Percentiles rank a stretch among this genome's conserved stretches.
These are phyloP conservation scores for Ophiostoma sp. DNA, from an alignment of 2,329 filamentous ascomycete genomes.

Conservation along the genomic window DNA sequence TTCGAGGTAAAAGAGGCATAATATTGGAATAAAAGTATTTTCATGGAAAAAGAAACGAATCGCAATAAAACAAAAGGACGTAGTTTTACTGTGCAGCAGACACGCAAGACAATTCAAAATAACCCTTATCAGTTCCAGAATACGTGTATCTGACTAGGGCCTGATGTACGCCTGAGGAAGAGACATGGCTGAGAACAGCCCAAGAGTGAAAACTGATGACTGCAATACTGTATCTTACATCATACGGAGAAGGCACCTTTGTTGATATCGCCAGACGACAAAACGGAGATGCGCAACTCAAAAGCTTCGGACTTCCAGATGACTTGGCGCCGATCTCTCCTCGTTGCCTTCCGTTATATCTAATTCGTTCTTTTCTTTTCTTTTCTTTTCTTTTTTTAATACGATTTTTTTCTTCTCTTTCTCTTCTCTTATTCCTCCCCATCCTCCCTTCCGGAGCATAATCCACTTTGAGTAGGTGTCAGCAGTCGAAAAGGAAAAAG, in stretches of 20 bases:
- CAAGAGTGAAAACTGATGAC: too few species aligned
- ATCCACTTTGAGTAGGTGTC: slow-evolving; percentile 8
- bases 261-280: slow-evolving; percentile 5
- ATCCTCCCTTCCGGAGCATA: slow-evolving; percentile 9
- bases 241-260: not conserved
- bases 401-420: not conserved
- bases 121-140: slow-evolving; percentile 1
- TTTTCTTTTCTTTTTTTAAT: slow-evolving; percentile 7
- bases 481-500: slow-evolving; percentile 12
- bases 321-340: not conserved
- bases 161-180: not conserved
- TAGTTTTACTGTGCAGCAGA: not conserved
- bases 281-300: not conserved
- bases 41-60: not conserved
- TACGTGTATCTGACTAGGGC: slow-evolving; percentile 1
- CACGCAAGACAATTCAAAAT: not conserved
- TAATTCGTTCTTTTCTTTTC: not conserved
- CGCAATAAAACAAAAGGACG: not conserved
- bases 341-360: not conserved
- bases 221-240: too few species aligned
- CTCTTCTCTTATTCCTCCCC: not conserved
- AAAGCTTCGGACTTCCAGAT: slow-evolving; percentile 5
- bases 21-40: not conserved
- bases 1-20: not conserved
- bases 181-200: not conserved